A percentile compares a stretch with the other conserved stretches of the same genome.
Conservation (phyloP, 495 filamentous ascomycete genomes). For the Aspergillus ostianus region DNA sequence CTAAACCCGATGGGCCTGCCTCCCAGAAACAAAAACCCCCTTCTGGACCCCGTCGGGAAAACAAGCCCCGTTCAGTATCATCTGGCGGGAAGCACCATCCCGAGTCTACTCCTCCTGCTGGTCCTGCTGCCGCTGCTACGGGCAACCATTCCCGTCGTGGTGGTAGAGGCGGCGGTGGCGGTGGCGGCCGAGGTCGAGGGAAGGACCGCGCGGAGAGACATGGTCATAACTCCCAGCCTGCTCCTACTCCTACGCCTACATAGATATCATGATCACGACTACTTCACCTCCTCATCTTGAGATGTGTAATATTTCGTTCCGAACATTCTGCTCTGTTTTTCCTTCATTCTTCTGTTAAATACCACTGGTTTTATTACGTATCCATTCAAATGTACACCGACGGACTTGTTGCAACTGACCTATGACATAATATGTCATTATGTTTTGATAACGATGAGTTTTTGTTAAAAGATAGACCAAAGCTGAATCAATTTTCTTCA, state of each 20-base stretch:
- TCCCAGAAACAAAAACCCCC: conserved; percentile 2
- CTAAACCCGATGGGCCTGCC: not conserved
- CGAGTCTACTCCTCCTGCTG: not conserved
- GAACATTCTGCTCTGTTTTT: too few species aligned
- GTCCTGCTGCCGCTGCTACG: not conserved
- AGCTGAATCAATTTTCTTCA: too few species aligned
- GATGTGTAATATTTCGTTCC: too few species aligned
- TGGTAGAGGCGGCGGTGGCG: conserved; percentile 15
- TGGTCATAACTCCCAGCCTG: not conserved
- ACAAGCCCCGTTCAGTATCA: conserved; percentile 5
- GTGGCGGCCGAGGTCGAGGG: conserved; percentile 10
- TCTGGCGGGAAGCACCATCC: conserved; percentile 9
- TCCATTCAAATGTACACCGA: too few species aligned
- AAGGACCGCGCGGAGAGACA: conserved; percentile 5
- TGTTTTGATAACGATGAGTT: too few species aligned
- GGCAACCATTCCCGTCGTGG: conserved; percentile 13
- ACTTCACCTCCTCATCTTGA: too few species aligned
- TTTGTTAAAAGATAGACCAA: too few species aligned
- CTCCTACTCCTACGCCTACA: not conserved
- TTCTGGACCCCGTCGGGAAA: conserved; percentile 8
- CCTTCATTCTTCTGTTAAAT: too few species aligned
- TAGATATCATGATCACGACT: too few species aligned
- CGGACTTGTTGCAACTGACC: too few species aligned
- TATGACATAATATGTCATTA: too few species aligned
- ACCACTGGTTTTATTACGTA: too few species aligned